A percentile compares a stretch with the other conserved stretches of the same genome.
Conservation (phyloP, 352 stramenopile species). For the Thalassiosira livingstoniorum region DNA sequence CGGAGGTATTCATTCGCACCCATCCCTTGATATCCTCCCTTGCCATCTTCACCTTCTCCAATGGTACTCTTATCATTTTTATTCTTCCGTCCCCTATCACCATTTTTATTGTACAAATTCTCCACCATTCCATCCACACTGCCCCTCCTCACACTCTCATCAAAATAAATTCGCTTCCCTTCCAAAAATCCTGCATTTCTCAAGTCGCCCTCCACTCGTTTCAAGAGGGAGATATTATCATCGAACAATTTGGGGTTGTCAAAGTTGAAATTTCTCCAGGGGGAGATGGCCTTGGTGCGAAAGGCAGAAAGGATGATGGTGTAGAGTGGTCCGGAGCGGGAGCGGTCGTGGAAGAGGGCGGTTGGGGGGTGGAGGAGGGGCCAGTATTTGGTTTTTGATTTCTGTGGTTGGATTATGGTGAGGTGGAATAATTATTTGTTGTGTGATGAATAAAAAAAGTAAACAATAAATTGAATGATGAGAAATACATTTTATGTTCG, state of each 20-base stretch:
- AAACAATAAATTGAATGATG: slow-evolving; percentile 5
- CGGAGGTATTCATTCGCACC: slow-evolving; percentile 6
- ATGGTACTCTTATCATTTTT: not conserved
- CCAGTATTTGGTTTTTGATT: slow-evolving; percentile 54
- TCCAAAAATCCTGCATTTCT: slow-evolving; percentile 45
- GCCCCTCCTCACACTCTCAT: slow-evolving; percentile 27
- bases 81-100: no score
- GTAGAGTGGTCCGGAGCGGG: slow-evolving; percentile 44
- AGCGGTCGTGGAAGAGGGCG: slow-evolving; percentile 47
- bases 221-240: slow-evolving; percentile 55
- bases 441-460: not conserved
- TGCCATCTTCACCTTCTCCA: slow-evolving; percentile 23
- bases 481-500: no score
- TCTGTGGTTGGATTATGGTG: slow-evolving; percentile 3
- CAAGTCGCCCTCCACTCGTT: slow-evolving; percentile 48
- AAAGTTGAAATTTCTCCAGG: slow-evolving; percentile 62
- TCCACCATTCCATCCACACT: not conserved
- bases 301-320: slow-evolving; percentile 48
- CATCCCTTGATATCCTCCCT: slow-evolving; percentile 12
- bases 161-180: slow-evolving; percentile 46
- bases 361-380: slow-evolving; percentile 41
- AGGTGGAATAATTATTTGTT: not conserved
- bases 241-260: slow-evolving; percentile 58
- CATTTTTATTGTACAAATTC: no score
- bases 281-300: slow-evolving; percentile 38